These are phyloP conservation scores for Pestalotiopsis sp. DNA, from an alignment of 2,329 filamentous ascomycete genomes.

Conservation along the genomic window DNA sequence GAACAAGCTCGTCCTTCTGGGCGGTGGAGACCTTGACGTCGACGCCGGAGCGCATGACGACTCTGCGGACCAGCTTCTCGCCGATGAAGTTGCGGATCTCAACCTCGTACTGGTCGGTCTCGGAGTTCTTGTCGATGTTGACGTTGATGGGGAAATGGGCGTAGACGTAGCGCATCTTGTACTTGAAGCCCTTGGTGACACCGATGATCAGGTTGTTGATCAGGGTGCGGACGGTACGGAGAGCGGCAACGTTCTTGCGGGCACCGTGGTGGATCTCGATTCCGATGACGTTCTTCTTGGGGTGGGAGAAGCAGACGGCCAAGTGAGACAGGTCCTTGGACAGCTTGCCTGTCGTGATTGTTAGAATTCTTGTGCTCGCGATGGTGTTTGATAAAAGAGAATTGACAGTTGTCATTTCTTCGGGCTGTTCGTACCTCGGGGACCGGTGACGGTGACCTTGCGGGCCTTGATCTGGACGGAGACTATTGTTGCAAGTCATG, in stretches of 20 bases:
- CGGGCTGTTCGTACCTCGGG: conserved; percentile 68
- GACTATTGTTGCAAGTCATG: conserved; percentile 59
- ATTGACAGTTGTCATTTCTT: neutral
- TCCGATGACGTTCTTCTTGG: conserved; percentile 83
- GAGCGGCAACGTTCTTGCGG: conserved; percentile 96
- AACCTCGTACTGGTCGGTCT: conserved; percentile 86
- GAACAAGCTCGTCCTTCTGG: conserved; percentile 96
- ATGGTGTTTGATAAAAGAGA: neutral
- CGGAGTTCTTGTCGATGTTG: conserved; percentile 94
- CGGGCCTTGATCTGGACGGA: conserved; percentile 97
- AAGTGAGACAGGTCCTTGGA: conserved; percentile 95
- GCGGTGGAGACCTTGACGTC: conserved; percentile 86
- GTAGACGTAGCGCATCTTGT: conserved; percentile 99
- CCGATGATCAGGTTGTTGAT: conserved; percentile 99
- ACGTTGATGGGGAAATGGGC: conserved; percentile 99
- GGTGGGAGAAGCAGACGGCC: conserved; percentile 91
- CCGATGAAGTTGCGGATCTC: conserved; percentile 99
- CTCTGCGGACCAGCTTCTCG: conserved; percentile 97
- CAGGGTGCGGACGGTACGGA: conserved; percentile 95
- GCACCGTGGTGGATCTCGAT: conserved; percentile 99
- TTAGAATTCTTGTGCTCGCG: neutral
- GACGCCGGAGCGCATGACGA: conserved; percentile 88
- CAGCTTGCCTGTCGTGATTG: conserved; percentile 73
- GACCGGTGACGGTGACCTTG: conserved; percentile 94
- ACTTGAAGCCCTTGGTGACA: conserved; percentile 99